These are phyloP conservation scores for Citrullus colocynthis DNA, from an alignment of 306 rosid genomes.

Conservation along the genomic window DNA sequence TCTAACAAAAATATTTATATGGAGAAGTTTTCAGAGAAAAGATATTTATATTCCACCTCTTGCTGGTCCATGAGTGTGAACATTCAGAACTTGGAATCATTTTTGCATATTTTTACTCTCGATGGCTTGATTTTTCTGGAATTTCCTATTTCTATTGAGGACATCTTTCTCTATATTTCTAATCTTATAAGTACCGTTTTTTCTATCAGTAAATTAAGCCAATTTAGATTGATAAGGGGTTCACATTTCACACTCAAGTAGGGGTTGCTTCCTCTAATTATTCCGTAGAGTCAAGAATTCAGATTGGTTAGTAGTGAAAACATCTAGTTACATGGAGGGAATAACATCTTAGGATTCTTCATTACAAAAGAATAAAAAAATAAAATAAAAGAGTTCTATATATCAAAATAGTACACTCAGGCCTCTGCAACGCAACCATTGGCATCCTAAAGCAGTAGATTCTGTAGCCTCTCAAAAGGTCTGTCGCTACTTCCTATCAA, in stretches of 20 bases:
- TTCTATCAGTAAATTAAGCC: not conserved
- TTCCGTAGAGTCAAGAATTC: not conserved
- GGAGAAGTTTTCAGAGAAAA: not conserved
- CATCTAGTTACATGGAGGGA: not conserved
- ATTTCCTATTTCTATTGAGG: not conserved
- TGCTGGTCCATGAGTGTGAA: not conserved
- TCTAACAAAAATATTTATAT: not conserved
- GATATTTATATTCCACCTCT: not conserved
- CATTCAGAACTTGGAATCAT: not conserved
- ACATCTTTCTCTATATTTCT: not conserved
- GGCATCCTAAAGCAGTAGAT: not conserved
- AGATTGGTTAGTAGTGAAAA: not conserved
- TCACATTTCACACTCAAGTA: not conserved
- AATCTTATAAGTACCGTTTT: not conserved
- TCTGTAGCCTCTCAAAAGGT: not conserved
- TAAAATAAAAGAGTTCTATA: not conserved
- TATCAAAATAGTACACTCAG: not conserved
- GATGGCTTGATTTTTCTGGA: not conserved
- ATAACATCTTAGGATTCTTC: not conserved
- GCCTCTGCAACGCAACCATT: not conserved
- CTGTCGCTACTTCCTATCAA: not conserved
- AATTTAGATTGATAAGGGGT: not conserved
- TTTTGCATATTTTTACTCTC: not conserved
- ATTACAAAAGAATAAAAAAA: not conserved
- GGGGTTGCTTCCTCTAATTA: not conserved